These are phyloP conservation scores for Tolypocladium endophyticum DNA, from an alignment of 2,329 filamentous ascomycete genomes.

Conservation along the genomic window DNA sequence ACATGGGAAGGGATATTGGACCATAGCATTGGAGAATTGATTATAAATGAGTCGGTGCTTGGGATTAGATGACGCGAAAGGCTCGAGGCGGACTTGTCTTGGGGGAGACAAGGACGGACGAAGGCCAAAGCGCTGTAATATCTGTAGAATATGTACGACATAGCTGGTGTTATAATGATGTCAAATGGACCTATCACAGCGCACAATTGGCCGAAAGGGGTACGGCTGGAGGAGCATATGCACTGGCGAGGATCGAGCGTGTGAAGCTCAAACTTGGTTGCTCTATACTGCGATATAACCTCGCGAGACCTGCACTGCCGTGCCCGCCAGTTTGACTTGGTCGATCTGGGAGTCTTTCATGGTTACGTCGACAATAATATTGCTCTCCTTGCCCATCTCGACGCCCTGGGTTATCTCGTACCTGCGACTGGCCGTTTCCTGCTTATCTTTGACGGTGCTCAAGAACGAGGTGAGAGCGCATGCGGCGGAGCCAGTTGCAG, in stretches of 20 bases:
- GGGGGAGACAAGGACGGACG: constrained; percentile 12
- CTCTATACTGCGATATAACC: constrained; percentile 13
- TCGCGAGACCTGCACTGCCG: constrained; percentile 23
- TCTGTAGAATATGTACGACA: constrained; percentile 26
- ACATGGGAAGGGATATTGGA: not conserved
- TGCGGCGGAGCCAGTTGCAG: constrained; percentile 53
- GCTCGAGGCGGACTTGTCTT: constrained; percentile 9
- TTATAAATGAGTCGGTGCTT: not conserved
- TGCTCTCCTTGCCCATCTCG: constrained; percentile 52
- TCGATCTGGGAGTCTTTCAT: constrained; percentile 18
- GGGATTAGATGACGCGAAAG: constrained; percentile 7
- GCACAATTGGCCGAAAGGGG: constrained; percentile 4
- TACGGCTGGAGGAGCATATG: not conserved
- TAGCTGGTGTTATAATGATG: constrained; percentile 14
- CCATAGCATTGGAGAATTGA: not conserved
- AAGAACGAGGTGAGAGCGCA: constrained; percentile 46
- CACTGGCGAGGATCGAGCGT: not conserved
- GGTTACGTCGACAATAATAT: constrained; percentile 36
- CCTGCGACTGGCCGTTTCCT: constrained; percentile 17
- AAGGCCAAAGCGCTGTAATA: constrained; percentile 18
- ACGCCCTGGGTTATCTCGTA: constrained; percentile 54
- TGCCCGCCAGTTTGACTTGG: constrained; percentile 20
- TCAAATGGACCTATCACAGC: constrained; percentile 7
- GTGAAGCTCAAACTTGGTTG: not conserved
- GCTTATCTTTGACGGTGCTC: constrained; percentile 26